Base-by-base conservation (phyloP, 345 rosid species). In the Garcia nutans region DNA sequence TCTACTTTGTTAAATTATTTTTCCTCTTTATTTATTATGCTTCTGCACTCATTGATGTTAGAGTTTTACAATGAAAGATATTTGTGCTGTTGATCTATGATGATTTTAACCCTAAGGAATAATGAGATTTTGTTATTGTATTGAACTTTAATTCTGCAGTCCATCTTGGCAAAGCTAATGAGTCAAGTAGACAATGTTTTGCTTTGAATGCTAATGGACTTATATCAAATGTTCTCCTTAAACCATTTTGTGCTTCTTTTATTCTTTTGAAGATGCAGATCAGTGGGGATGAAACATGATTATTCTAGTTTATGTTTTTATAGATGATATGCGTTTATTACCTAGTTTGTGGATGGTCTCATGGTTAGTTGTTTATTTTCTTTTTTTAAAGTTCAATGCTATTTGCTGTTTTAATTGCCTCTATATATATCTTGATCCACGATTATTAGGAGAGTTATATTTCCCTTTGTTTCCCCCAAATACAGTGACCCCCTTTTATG, bases 171-270 rank as follows among this genome's bases (percentile, higher is more conserved):
- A 74, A 82, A 77, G 88, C 86, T 82, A 63, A 60, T 61, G 54
- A 67, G 74, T 59, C 80, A 22, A 31, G 2, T 17, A 2, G 80
- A 62, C 68, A 67, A 80, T 84, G 74, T 31, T 77, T 79, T 73
- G 87, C 74, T 85, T 84, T 86, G 86, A 84, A 84, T 86, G 86
- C 82, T 59, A 82, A 78, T 86, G 86, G 87, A 86, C 85, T 73
- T 16, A 69, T 15, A 79, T 64, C 57, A 77, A 71, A 66, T 63
- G 26, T 75, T 74, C 55, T 12, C 61, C 56, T 59, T 76, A 44
- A 8, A 26, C 66, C 10, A 70, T 78, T 76, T 58, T 65, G 69
- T 37, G 45, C 55, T 76, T 37, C 8, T 5, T 42, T 22, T 65
- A 41, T 33, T 76, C 8, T 5, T 5, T 33, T 82, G 74, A 68